phyloP scores from a whole-genome alignment of 108 stramenopile species.

The Bacterosira constricta region DNA sequence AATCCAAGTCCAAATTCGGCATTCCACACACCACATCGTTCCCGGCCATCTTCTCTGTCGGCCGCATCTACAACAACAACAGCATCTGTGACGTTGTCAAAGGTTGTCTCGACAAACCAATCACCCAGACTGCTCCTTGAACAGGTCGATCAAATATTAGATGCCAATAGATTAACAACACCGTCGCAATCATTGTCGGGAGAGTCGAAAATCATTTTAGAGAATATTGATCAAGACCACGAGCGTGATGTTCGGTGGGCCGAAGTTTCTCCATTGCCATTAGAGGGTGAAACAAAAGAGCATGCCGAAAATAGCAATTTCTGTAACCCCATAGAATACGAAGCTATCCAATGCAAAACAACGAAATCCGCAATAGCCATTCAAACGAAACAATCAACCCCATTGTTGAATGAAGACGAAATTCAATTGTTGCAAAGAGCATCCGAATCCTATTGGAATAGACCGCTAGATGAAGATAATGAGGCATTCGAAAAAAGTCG shows the following conservation, averaged over 20 bases:
- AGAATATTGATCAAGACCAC: slow-evolving; percentile 15
- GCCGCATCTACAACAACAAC: neutral
- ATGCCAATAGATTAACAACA: too few species aligned
- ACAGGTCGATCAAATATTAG: neutral
- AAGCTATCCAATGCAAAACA: neutral
- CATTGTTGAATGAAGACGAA: slow-evolving; percentile 24
- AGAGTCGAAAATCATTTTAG: slow-evolving; percentile 3
- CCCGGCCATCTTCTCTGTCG: neutral
- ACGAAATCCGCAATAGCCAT: slow-evolving; percentile 6
- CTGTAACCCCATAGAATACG: slow-evolving; percentile 26
- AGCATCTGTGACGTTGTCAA: neutral
- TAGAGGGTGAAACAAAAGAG: slow-evolving; percentile 1
- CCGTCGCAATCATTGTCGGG: neutral
- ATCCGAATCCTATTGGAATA: slow-evolving; percentile 29
- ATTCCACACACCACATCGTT: too few species aligned
- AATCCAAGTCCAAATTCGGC: neutral
- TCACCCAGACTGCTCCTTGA: neutral
- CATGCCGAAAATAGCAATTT: neutral
- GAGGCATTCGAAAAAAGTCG: slow-evolving; percentile 26
- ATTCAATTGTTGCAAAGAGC: slow-evolving; percentile 21
- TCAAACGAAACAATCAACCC: slow-evolving; percentile 28
- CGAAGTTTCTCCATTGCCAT: slow-evolving; percentile 17
- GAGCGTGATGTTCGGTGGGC: slow-evolving; percentile 26
- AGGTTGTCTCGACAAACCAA: neutral
- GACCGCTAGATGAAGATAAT: neutral